These are phyloP conservation scores for Cicer cuneatum DNA, from an alignment of 306 rosid species.

Conservation along the genomic window DNA sequence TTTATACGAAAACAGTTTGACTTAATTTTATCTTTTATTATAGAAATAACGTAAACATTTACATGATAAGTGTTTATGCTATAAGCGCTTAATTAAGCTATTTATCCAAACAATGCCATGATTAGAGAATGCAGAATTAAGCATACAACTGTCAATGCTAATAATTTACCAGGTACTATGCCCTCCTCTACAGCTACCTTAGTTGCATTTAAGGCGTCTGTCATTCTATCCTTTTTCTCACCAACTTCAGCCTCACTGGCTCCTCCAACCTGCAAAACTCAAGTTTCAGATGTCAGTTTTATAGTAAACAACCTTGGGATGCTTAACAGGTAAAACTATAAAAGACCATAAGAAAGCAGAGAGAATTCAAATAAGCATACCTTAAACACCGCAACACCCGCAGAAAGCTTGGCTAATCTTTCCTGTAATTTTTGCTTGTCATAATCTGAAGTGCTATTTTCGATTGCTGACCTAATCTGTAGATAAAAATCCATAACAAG, in stretches of 20 bases:
- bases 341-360: neutral
- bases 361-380: conserved; percentile 44
- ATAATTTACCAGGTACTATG: conserved; percentile 72
- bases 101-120: too few relatives aligned
- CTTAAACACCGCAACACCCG: conserved; percentile 96
- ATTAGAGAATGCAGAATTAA: neutral
- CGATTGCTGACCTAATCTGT: conserved; percentile 84
- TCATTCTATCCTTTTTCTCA: conserved; percentile 95
- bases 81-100: too few relatives aligned
- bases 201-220: conserved; percentile 93
- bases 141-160: neutral
- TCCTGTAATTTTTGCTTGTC: conserved; percentile 95
- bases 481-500: conserved; percentile 1
- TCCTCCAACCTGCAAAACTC: conserved; percentile 78
- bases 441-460: conserved; percentile 87
- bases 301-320: neutral
- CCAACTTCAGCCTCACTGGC: conserved; percentile 96
- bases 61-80: too few relatives aligned
- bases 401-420: conserved; percentile 95
- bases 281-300: neutral
- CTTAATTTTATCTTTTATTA: too few relatives aligned
- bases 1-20: too few relatives aligned
- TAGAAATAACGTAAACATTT: too few relatives aligned
- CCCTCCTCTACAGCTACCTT: conserved; percentile 99
- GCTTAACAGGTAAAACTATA: neutral